Conservation (phyloP, 495 filamentous ascomycete genomes). For the Penicillium malachiteum region DNA sequence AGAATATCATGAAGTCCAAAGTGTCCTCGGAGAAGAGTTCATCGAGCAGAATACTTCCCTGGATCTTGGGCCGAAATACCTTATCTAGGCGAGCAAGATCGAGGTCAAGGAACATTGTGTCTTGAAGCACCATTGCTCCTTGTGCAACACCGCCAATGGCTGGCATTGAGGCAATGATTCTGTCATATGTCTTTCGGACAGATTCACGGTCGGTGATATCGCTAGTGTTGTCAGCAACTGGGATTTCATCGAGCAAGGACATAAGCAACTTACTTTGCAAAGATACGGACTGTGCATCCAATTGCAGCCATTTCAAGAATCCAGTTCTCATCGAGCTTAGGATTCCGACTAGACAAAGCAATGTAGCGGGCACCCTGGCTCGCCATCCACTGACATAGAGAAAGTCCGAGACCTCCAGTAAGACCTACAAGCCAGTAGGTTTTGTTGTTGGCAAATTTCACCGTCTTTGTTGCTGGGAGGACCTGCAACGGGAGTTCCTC, state of each 20-base stretch:
- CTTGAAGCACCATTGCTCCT: conserved; percentile 44
- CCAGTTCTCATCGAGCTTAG: conserved; percentile 51
- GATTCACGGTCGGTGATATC: conserved; percentile 20
- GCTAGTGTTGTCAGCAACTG: conserved; percentile 6
- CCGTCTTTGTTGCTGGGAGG: conserved; percentile 13
- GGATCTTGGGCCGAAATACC: conserved; percentile 12
- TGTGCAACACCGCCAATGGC: conserved; percentile 56
- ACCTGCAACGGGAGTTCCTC: conserved; percentile 13
- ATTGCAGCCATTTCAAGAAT: conserved; percentile 14
- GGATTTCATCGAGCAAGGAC: too few species aligned
- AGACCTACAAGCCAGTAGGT: conserved; percentile 60
- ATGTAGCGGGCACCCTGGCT: conserved; percentile 53
- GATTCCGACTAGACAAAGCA: conserved; percentile 56
- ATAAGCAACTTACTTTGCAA: conserved; percentile 4
- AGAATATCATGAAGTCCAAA: conserved; percentile 46
- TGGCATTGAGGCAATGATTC: conserved; percentile 24
- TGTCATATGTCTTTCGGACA: conserved; percentile 4
- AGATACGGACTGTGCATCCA: conserved; percentile 7
- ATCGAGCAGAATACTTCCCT: conserved; percentile 18
- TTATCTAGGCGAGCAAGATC: conserved; percentile 13
- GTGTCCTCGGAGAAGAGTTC: conserved; percentile 35
- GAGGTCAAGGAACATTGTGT: conserved; percentile 35
- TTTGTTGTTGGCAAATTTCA: conserved; percentile 32
- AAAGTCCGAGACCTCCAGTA: conserved; percentile 57
- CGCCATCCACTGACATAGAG: conserved; percentile 57